Evolutionary conservation across 1,284 basidiomycete genomes (phyloP), one percentile per base, ranked within the genome.

Genomic region (Cerrena zonata): DNA sequence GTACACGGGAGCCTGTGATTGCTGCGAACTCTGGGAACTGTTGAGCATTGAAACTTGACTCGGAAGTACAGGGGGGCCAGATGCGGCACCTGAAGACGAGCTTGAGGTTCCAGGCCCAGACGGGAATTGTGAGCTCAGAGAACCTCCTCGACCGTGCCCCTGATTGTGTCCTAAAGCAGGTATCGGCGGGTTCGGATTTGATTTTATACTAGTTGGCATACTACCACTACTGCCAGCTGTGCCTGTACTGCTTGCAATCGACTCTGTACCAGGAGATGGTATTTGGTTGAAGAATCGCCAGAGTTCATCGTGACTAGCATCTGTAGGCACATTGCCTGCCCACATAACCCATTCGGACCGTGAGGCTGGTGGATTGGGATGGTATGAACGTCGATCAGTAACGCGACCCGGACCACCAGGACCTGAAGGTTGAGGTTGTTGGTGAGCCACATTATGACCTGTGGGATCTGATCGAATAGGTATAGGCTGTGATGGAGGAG

Each of bases 281-380:
- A 48, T 13, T 19, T 42, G 23, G 45, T 53, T 85, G 71, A 98
- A 95, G 65, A 94, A 94, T 2, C 75, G 73, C 88, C 87, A 92
- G 2, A 97, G 75, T 66, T 97, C 94, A 59, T 93, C 86, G 54
- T 93, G 82, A 0, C 84, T 86, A 4, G 91, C 84, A 61, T 96
- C 91, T 11, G 77, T 76, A 0, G 91, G 89, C 3, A 94, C 86
- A 59, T 94, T 95, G 10, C 92, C 92, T 15, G 82, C 82, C 95
- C 94, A 97, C 89, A 96, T 91, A 2, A 95, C 94, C 87, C 86
- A 94, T 56, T 94, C 91, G 19, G 90, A 92, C 11, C 91, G 79
- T 45, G 87, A 77, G 5, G 80, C 69, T 12, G 84, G 83, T 2
- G 82, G 78, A 53, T 80, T 83, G 1, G 85, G 82, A 53, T 86